A percentile compares a stretch with the other conserved stretches of the same genome.
Evolutionary conservation across 2,329 filamentous ascomycete genomes (phyloP).

Genomic region (Fusarium sambucinum): DNA sequence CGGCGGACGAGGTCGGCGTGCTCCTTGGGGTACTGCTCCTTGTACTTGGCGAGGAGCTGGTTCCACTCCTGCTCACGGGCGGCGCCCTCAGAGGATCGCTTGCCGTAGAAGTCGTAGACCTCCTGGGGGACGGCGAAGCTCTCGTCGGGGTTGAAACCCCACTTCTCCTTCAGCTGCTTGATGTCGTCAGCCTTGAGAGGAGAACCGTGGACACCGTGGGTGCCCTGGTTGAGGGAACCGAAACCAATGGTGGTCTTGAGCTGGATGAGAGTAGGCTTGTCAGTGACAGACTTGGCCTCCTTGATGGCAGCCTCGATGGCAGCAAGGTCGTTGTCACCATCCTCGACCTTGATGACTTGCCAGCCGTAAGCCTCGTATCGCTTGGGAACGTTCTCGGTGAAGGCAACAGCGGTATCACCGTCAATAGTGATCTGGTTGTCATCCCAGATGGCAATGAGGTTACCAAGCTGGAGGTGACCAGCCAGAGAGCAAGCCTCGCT

Average conservation of each 20-base stretch:
- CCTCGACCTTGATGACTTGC: conserved; percentile 85
- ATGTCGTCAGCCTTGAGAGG: conserved; percentile 95
- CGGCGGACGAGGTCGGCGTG: conserved; percentile 85
- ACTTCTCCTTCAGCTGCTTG: conserved; percentile 92
- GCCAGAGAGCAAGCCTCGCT: conserved; percentile 91
- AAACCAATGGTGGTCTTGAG: conserved; percentile 97
- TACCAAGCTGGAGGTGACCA: conserved; percentile 96
- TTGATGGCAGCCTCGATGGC: conserved; percentile 90
- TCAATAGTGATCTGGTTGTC: conserved; percentile 98
- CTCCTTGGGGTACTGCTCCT: conserved; percentile 79
- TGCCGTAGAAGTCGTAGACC: conserved; percentile 91
- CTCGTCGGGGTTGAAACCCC: conserved; percentile 95
- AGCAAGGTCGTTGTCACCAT: conserved; percentile 90
- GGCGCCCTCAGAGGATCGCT: conserved; percentile 87
- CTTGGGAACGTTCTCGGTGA: conserved; percentile 96
- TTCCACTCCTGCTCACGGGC: conserved; percentile 96
- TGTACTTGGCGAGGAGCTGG: conserved; percentile 89
- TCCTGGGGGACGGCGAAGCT: conserved; percentile 93
- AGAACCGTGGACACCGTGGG: conserved; percentile 94
- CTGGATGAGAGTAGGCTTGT: conserved; percentile 98
- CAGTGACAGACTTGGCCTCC: conserved; percentile 85
- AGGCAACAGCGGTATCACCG: conserved; percentile 93
- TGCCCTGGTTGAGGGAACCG: conserved; percentile 92
- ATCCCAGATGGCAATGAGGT: conserved; percentile 96
- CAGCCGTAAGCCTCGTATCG: conserved; percentile 98